Conservation (phyloP, 768 basidiomycete genomes). For the Lactarius tabidus region DNA sequence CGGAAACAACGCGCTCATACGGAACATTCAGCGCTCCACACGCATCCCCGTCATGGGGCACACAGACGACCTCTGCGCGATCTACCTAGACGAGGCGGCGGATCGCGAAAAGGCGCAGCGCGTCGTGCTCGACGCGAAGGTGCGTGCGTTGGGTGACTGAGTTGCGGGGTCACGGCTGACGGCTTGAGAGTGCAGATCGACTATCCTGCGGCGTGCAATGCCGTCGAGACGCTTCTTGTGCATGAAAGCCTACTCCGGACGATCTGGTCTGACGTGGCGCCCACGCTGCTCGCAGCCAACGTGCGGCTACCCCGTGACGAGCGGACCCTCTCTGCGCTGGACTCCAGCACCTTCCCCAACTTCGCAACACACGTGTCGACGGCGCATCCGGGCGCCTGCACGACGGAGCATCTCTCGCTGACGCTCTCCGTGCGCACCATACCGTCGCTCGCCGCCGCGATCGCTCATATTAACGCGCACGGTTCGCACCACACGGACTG, state of each 20-base stretch:
- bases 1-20: conserved; percentile 88
- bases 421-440: conserved; percentile 77
- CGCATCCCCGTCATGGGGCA: conserved; percentile 99
- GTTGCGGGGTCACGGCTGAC: not conserved
- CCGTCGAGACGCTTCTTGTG: conserved; percentile 83
- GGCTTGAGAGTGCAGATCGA: conserved; percentile 51
- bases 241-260: conserved; percentile 68
- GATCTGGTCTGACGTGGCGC: conserved; percentile 79
- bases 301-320: conserved; percentile 82
- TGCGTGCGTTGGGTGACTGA: conserved; percentile 17
- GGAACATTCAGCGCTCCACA: conserved; percentile 82
- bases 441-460: conserved; percentile 67
- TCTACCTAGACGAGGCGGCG: conserved; percentile 84
- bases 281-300: conserved; percentile 31
- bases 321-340: conserved; percentile 54
- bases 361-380: conserved; percentile 46
- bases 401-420: conserved; percentile 84
- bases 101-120: conserved; percentile 74
- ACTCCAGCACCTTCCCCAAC: conserved; percentile 34
- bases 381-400: conserved; percentile 63
- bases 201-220: conserved; percentile 95
- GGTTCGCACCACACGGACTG: conserved; percentile 94
- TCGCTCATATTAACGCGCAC: conserved; percentile 86
- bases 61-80: conserved; percentile 92
- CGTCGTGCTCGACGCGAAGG: conserved; percentile 84